A percentile compares a stretch with the other conserved stretches of the same genome.
Conservation (phyloP, 225 moss, liverwort and hornwort genomes). For the Lunularia cruciata region DNA sequence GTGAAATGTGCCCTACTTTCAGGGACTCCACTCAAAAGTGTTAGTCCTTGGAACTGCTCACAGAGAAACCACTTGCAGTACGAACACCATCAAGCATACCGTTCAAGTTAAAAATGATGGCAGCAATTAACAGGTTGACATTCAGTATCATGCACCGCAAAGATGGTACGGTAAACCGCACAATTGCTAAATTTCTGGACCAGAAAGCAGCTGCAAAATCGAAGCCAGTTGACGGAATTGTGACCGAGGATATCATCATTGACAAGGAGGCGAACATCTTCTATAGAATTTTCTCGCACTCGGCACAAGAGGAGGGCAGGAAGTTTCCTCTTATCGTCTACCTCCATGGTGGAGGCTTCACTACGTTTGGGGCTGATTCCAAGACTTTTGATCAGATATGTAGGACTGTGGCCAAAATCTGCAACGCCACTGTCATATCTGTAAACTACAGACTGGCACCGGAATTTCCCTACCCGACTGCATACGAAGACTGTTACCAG, state of each 20-base stretch:
- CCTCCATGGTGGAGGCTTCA: conserved; percentile 76
- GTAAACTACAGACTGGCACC: conserved; percentile 71
- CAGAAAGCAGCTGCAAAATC: conserved; percentile 9
- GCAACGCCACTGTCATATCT: conserved; percentile 53
- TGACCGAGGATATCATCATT: conserved; percentile 12
- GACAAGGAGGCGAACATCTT: conserved; percentile 4
- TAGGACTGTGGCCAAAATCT: conserved; percentile 42
- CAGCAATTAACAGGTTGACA: background rate
- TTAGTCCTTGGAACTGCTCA: too few relatives aligned
- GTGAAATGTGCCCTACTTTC: too few relatives aligned
- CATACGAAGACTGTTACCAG: conserved; percentile 64
- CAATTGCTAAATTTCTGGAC: conserved; percentile 2
- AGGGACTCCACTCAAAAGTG: too few relatives aligned
- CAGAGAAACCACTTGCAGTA: too few relatives aligned
- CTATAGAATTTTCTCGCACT: conserved; percentile 9
- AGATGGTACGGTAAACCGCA: conserved; percentile 26
- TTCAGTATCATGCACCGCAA: background rate
- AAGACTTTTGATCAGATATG: conserved; percentile 39
- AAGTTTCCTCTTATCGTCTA: conserved; percentile 44
- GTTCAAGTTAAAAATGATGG: background rate
- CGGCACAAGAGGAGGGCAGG: conserved; percentile 5
- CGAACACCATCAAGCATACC: too few relatives aligned
- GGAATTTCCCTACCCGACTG: conserved; percentile 45
- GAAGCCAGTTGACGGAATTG: conserved; percentile 35
- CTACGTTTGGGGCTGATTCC: conserved; percentile 34